These are phyloP conservation scores for Aspergillus thermomutatus DNA, from an alignment of 2,329 filamentous ascomycete species.

Conservation along the genomic window DNA sequence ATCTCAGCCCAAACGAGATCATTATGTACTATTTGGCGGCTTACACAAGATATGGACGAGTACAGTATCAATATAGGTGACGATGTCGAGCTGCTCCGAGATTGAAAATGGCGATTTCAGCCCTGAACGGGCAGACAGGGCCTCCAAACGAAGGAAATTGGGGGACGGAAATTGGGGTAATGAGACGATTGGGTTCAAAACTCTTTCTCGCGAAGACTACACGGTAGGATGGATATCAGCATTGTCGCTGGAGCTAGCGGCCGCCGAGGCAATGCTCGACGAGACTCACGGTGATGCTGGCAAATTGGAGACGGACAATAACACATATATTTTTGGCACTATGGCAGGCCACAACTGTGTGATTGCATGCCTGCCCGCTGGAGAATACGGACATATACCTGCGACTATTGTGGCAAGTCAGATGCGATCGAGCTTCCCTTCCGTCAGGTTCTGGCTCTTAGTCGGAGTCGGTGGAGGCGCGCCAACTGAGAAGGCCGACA, in stretches of 20 bases:
- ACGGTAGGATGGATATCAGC: constrained; percentile 3
- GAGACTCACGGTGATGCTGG: neutral
- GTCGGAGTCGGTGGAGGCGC: constrained; percentile 31
- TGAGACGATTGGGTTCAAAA: no score
- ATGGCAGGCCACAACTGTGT: constrained; percentile 24
- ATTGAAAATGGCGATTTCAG: no score
- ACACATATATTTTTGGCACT: constrained; percentile 21
- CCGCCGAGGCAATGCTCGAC: neutral
- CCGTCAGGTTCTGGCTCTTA: constrained; percentile 22
- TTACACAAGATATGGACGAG: no score
- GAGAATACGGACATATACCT: constrained; percentile 18
- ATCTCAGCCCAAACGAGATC: no score
- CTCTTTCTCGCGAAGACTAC: neutral
- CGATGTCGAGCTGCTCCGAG: no score
- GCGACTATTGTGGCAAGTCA: constrained; percentile 20
- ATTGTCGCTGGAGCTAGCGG: neutral
- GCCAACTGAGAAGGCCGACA: constrained; percentile 17
- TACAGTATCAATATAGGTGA: no score
- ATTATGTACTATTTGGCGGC: no score
- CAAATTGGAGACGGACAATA: constrained; percentile 14
- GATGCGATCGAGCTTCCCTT: constrained; percentile 23
- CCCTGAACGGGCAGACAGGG: no score
- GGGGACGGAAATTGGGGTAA: no score
- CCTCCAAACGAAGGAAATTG: no score
- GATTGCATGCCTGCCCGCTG: constrained; percentile 19